phyloP scores from a whole-genome alignment of 2,329 filamentous ascomycete species.

The Trichophaea hybrida region DNA sequence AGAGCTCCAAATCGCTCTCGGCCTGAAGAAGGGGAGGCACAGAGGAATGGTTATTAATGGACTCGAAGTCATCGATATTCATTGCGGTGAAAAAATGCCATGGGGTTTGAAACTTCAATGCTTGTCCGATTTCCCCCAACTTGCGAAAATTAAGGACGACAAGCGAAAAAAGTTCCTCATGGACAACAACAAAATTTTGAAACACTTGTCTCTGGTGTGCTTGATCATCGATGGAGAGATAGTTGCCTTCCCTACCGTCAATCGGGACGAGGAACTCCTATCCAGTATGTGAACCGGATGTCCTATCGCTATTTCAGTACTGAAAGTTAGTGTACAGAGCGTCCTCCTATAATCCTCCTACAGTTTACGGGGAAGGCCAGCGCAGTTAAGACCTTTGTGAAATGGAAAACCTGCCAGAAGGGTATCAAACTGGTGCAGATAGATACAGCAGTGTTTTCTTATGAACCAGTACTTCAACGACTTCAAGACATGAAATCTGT shows the following conservation, averaged over 20 bases:
- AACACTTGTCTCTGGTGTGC: conserved; percentile 48
- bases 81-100: neutral
- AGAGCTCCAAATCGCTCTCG: conserved; percentile 39
- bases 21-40: conserved; percentile 14
- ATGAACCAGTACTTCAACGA: conserved; percentile 49
- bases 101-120: conserved; percentile 1
- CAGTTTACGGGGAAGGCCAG: conserved; percentile 32
- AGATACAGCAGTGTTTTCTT: conserved; percentile 53
- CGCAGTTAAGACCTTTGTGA: conserved; percentile 37
- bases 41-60: neutral
- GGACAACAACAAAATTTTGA: conserved; percentile 39
- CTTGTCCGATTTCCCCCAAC: neutral
- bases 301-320: neutral
- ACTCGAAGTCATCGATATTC: neutral
- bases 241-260: conserved; percentile 46
- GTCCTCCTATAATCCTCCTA: conserved; percentile 38
- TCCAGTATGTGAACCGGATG: conserved; percentile 5
- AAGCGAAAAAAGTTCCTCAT: conserved; percentile 36
- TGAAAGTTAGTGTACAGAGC: conserved; percentile 5
- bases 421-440: conserved; percentile 43
- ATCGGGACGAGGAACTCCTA: conserved; percentile 40
- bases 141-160: neutral
- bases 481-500: conserved; percentile 44
- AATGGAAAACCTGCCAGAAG: conserved; percentile 29
- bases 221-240: conserved; percentile 40